phyloP scores from a whole-genome alignment of 805 yeast genomes.

The Kodamaea kakaduensis region DNA sequence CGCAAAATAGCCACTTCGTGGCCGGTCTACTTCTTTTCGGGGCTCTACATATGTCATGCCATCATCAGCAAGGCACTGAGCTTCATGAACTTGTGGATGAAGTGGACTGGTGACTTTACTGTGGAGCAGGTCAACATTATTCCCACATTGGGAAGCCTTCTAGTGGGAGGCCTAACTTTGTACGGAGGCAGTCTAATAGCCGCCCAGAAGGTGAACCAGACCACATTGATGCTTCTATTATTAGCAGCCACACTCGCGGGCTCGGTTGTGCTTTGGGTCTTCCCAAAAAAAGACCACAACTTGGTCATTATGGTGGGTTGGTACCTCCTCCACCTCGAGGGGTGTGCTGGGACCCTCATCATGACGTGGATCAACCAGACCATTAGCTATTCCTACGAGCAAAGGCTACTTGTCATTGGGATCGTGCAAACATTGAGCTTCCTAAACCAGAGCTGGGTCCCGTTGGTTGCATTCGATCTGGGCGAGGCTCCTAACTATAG shows the following conservation, averaged over 20 bases:
- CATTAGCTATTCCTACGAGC: constrained; percentile 8
- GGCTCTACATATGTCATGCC: constrained; percentile 9
- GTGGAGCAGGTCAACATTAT: constrained; percentile 5
- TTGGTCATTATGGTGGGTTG: constrained; percentile 4
- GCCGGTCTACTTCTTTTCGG: constrained; percentile 9
- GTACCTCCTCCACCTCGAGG: constrained; percentile 6
- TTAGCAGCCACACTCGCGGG: constrained; percentile 4
- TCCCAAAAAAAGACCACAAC: constrained; percentile 6
- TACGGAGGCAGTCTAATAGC: constrained; percentile 5
- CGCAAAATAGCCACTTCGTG: constrained; percentile 4
- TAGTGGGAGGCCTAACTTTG: constrained; percentile 4
- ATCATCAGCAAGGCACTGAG: constrained; percentile 7
- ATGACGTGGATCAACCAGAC: constrained; percentile 10
- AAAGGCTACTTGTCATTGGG: constrained; percentile 6
- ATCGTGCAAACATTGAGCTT: constrained; percentile 9
- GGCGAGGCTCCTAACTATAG: constrained; percentile 9
- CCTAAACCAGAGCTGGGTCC: constrained; percentile 9
- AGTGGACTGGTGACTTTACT: constrained; percentile 8
- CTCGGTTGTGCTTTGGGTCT: background rate
- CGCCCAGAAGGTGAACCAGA: constrained; percentile 1
- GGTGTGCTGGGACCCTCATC: constrained; percentile 8
- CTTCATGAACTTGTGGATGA: constrained; percentile 9
- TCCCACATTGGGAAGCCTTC: constrained; percentile 6
- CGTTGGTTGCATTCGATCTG: constrained; percentile 4
- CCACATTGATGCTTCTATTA: background rate